Conservation (phyloP, 2,329 filamentous ascomycete species). For the Fusarium liriodendri region DNA sequence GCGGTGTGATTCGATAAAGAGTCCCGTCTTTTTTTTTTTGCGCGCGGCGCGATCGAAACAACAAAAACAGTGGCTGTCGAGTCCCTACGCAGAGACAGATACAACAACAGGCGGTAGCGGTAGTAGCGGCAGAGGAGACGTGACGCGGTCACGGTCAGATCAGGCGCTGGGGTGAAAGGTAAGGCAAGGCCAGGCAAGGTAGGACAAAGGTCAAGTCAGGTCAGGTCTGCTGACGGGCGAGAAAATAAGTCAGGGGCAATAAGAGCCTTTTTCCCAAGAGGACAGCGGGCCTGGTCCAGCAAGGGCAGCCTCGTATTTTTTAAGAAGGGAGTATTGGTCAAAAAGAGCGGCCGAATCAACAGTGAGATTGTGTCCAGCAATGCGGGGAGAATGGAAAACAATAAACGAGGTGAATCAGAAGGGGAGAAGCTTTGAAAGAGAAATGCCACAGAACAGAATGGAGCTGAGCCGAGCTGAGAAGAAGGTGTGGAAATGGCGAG, state of each 20-base stretch:
- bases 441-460: neutral
- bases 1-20: constrained; percentile 20
- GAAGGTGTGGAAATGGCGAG: constrained; percentile 11
- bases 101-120: neutral
- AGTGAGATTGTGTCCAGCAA: neutral
- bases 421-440: neutral
- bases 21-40: constrained; percentile 14
- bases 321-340: constrained; percentile 1
- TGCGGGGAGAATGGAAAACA: neutral
- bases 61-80: constrained; percentile 25
- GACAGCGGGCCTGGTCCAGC: constrained; percentile 40
- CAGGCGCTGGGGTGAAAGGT: constrained; percentile 1
- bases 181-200: neutral
- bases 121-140: constrained; percentile 11
- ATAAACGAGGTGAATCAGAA: constrained; percentile 2
- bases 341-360: neutral
- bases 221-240: constrained; percentile 8
- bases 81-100: neutral
- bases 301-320: constrained; percentile 32
- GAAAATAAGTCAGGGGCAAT: constrained; percentile 29
- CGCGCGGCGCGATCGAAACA: constrained; percentile 29
- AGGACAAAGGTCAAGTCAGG: neutral
- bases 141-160: constrained; percentile 37
- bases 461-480: neutral
- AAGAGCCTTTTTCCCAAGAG: constrained; percentile 19